Evolutionary conservation across 768 basidiomycete genomes (phyloP).

Genomic region (Lentinula lateritia): DNA sequence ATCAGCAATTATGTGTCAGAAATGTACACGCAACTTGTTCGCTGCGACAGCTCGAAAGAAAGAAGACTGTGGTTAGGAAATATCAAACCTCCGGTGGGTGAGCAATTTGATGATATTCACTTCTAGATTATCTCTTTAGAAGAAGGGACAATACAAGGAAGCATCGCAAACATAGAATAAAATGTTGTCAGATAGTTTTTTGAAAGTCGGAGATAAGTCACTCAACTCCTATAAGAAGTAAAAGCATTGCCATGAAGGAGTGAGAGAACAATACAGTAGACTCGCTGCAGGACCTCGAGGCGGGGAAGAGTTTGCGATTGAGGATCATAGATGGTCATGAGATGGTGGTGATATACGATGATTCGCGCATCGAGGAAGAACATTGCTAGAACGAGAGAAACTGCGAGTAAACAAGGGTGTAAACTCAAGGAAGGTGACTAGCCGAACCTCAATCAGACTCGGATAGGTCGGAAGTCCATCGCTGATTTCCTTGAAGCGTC

Average conservation of each 20-base stretch:
- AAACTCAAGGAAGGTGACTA: no score
- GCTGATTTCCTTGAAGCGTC: no score
- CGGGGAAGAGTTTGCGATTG: background rate
- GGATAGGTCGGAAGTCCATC: no score
- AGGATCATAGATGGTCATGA: background rate
- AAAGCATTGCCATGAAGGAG: background rate
- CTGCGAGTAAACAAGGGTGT: no score
- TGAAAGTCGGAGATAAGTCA: background rate
- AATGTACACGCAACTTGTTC: background rate
- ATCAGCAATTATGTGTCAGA: no score
- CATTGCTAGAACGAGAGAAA: no score
- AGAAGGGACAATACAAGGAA: background rate
- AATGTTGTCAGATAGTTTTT: background rate
- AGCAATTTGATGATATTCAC: no score
- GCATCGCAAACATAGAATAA: background rate
- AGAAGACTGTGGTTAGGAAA: background rate
- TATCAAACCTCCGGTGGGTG: no score
- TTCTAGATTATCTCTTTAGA: no score
- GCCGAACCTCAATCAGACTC: no score
- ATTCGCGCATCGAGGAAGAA: background rate
- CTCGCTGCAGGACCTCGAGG: background rate
- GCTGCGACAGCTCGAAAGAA: background rate
- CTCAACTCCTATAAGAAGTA: background rate
- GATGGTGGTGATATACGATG: no score
- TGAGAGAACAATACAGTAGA: background rate